Evolutionary conservation across 2,329 filamentous ascomycete species (phyloP).

Genomic region (Scedosporium apiospermum): DNA sequence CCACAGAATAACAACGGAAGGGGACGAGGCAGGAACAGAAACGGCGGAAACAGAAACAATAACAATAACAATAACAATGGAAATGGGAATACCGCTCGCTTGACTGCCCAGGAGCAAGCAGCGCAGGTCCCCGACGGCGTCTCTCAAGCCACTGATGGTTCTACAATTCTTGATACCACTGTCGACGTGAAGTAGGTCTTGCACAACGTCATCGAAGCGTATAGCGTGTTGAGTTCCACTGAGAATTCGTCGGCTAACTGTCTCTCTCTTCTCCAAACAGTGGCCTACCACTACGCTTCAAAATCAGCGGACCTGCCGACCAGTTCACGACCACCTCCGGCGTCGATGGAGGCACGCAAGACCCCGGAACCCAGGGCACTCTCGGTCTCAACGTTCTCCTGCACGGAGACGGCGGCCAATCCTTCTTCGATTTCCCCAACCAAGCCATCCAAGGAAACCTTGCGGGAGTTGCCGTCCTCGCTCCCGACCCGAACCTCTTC

Average conservation of each 20-base stretch:
- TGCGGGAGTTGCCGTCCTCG: slow-evolving; percentile 43
- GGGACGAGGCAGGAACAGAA: not conserved
- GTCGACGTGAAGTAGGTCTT: slow-evolving; percentile 39
- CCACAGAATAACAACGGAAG: slow-evolving; percentile 4
- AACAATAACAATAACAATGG: not conserved
- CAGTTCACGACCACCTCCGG: slow-evolving; percentile 41
- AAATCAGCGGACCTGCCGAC: slow-evolving; percentile 42
- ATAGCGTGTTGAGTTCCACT: not conserved
- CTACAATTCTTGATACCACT: slow-evolving; percentile 44
- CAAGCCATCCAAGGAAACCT: slow-evolving; percentile 39
- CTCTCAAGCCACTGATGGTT: slow-evolving; percentile 40
- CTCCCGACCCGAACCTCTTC: slow-evolving; percentile 44
- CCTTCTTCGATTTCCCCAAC: slow-evolving; percentile 49
- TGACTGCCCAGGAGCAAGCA: slow-evolving; percentile 8
- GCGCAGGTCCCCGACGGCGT: slow-evolving; percentile 18
- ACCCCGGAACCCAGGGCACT: slow-evolving; percentile 19
- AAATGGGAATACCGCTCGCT: slow-evolving; percentile 1
- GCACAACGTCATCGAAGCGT: not conserved
- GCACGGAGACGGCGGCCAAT: slow-evolving; percentile 50
- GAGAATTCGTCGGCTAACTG: slow-evolving; percentile 8
- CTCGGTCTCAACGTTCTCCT: slow-evolving; percentile 47
- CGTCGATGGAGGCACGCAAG: slow-evolving; percentile 32
- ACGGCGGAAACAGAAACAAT: not conserved
- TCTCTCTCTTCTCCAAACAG: slow-evolving; percentile 17
- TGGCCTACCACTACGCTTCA: slow-evolving; percentile 44